A percentile compares a stretch with the other conserved stretches of the same genome.
phyloP scores from a whole-genome alignment of 768 basidiomycete genomes.

The Xerocomellus intermedius region DNA sequence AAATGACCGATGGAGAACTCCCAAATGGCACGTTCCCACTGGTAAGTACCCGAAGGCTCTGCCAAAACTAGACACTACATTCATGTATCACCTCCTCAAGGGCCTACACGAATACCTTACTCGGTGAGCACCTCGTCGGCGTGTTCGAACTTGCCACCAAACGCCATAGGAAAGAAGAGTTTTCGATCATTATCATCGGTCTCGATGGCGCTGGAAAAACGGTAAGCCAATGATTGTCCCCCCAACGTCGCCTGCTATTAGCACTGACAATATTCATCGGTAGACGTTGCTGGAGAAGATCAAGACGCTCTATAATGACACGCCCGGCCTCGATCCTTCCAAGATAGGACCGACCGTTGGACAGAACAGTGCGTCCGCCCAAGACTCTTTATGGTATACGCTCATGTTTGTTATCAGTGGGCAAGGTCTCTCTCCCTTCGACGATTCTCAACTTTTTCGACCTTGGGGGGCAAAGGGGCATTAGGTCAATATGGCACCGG shows the following conservation, averaged over 20 bases:
- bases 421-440: conserved; percentile 89
- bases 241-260: background rate
- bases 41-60: too few species aligned
- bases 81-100: conserved; percentile 96
- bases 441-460: conserved; percentile 98
- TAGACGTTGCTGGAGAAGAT: conserved; percentile 91
- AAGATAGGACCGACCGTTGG: conserved; percentile 97
- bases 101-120: conserved; percentile 90
- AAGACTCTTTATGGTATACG: background rate
- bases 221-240: conserved; percentile 40
- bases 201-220: conserved; percentile 93
- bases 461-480: conserved; percentile 91
- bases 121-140: conserved; percentile 43
- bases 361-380: conserved; percentile 80
- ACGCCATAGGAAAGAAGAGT: conserved; percentile 74
- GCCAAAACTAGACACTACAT: too few species aligned
- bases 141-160: conserved; percentile 2
- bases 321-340: conserved; percentile 83
- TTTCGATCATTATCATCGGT: conserved; percentile 93
- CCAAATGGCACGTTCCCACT: too few species aligned
- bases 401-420: conserved; percentile 50
- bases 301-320: conserved; percentile 87
- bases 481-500: conserved; percentile 89
- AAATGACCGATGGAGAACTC: too few species aligned
- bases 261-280: background rate